Base-by-base conservation (phyloP, 2,329 filamentous ascomycete genomes). In the Venturia nashicola region DNA sequence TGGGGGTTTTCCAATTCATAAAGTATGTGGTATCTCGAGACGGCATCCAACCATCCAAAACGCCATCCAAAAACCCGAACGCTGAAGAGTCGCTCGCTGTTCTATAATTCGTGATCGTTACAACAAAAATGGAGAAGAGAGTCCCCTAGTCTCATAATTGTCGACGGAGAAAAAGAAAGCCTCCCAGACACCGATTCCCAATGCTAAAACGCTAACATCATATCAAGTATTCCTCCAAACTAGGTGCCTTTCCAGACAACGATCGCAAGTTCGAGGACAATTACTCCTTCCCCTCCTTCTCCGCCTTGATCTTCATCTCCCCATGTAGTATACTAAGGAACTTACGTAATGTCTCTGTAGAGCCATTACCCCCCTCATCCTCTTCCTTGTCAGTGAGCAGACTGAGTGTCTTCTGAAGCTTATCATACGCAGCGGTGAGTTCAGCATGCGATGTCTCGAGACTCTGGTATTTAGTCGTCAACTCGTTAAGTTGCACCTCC, bases 381-480 rank as follows among this genome's bases (percentile, higher is more conserved):
- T 65, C 67, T 6, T 73, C 71, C 55, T 74, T 71, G 59, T 72
- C 68, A 4, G 71, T 74, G 23, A 75, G 69, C 12, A 76, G 68
- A 65, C 74, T 73, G 59, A 75, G 73, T 9, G 72, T 75, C 67
- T 71, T 74, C n/a, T 72, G 70, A 8, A 76, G 71, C 68, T 76
- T 76, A 20, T 76, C 73, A 66, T 76, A 76, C 43, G 73, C 72
- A 14, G 68, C 69, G 46, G 69, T 72, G 32, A 76, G 72, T 61
- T 76, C 73, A 0, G 68, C 73, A 69, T 85, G 84, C 5, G 82
- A 82, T 61, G 79, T 76, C 66, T 79, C 78, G 62, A 86, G 78
- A 42, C 78, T 76, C 65, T 80, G 80, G 71, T 86, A 83, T 68
- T 80, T 82, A 32, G 81, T 78, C 66, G 80, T 79, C 61, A 83